Evolutionary conservation across 2,329 filamentous ascomycete genomes (phyloP).

Genomic region (Metarhizium guizhouense): DNA sequence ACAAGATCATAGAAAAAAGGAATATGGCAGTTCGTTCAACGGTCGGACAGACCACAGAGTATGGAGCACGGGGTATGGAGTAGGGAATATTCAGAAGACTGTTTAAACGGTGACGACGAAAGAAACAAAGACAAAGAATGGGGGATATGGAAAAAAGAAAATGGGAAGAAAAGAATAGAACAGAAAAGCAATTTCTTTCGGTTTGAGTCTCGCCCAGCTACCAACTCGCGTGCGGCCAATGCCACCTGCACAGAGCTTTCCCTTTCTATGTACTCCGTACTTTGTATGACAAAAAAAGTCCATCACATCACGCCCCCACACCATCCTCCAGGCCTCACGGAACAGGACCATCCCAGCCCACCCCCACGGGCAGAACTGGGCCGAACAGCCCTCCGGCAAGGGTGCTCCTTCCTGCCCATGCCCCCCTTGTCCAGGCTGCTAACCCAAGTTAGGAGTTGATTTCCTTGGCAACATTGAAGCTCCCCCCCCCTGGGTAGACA

Average conservation of each 20-base stretch:
- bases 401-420: neutral
- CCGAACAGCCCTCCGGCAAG: neutral
- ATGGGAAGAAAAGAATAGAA: neutral
- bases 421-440: neutral
- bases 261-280: neutral
- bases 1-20: neutral
- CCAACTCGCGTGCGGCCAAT: neutral
- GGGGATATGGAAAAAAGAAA: neutral
- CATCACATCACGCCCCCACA: too few relatives aligned
- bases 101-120: too few relatives aligned
- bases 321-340: too few relatives aligned
- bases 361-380: neutral
- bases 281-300: too few relatives aligned
- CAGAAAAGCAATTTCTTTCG: neutral
- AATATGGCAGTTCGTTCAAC: neutral
- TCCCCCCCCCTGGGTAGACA: neutral
- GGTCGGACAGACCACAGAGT: neutral
- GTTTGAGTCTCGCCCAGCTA: neutral
- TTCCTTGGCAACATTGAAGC: neutral
- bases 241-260: neutral
- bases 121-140: too few relatives aligned
- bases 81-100: too few relatives aligned
- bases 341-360: neutral
- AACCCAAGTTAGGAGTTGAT: neutral
- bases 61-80: too few relatives aligned